Conservation (phyloP, 768 basidiomycete species). For the Tylopilus rubrobrunneus region DNA sequence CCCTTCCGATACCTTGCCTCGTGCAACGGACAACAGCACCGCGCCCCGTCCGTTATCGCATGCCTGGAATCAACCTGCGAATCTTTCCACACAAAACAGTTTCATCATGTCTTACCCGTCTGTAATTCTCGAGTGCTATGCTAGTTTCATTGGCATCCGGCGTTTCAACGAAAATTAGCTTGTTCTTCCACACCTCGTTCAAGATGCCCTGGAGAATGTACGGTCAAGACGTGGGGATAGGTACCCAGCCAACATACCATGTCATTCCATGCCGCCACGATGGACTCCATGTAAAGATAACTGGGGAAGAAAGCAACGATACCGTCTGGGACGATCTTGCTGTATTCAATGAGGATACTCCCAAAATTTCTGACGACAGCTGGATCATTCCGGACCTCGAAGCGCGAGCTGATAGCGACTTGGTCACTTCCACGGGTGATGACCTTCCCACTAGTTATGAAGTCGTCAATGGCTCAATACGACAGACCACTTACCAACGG, state of each 20-base stretch:
- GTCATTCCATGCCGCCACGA: conserved; percentile 99
- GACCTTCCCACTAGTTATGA: conserved; percentile 48
- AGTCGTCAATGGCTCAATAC: background rate
- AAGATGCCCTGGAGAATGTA: conserved; percentile 73
- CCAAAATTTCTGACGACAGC: conserved; percentile 99
- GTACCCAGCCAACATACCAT: conserved; percentile 63
- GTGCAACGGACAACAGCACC: conserved; percentile 92
- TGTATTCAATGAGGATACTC: conserved; percentile 96
- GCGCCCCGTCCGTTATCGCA: conserved; percentile 99
- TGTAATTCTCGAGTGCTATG: conserved; percentile 95
- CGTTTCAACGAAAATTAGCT: conserved; percentile 98
- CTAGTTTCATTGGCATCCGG: conserved; percentile 99
- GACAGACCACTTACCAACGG: conserved; percentile 64
- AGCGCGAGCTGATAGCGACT: conserved; percentile 96
- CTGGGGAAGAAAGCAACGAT: conserved; percentile 99
- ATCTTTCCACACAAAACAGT: background rate
- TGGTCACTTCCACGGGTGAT: conserved; percentile 98
- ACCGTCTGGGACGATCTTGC: conserved; percentile 96
- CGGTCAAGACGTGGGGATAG: background rate
- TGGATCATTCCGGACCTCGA: conserved; percentile 98
- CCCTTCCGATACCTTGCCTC: conserved; percentile 99
- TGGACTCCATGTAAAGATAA: conserved; percentile 99
- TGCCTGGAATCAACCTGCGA: conserved; percentile 49
- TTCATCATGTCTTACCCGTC: conserved; percentile 57
- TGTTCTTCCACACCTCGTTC: conserved; percentile 99